A percentile compares a stretch with the other conserved stretches of the same genome.
Evolutionary conservation across 371 early-diverging fungal species (phyloP).

Genomic region (Mucor velutinosus): DNA sequence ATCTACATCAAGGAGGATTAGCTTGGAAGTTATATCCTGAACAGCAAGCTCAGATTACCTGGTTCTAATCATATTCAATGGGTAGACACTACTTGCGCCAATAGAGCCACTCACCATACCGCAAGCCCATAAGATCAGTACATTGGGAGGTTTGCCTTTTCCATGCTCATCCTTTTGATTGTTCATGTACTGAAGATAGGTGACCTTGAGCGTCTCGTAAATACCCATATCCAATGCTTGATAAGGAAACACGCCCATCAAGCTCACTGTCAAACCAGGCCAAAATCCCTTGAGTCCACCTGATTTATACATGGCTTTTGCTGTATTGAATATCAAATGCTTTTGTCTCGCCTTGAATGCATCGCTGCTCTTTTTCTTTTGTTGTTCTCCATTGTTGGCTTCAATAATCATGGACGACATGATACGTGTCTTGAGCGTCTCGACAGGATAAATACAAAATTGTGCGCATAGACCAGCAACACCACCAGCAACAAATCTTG

Average conservation of each 20-base stretch:
- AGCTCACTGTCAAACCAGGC: conserved; percentile 67
- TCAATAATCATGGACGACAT: conserved; percentile 55
- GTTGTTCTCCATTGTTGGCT: not conserved
- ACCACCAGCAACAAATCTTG: conserved; percentile 79
- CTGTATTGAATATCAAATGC: conserved; percentile 45
- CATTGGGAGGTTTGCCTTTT: conserved; percentile 42
- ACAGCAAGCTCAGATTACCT: conserved; percentile 50
- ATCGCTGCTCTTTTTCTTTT: not conserved
- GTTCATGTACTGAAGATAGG: conserved; percentile 62
- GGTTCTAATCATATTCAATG: conserved; percentile 76
- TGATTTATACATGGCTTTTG: conserved; percentile 59
- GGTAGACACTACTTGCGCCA: conserved; percentile 80
- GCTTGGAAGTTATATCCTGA: not conserved
- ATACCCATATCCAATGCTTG: conserved; percentile 79
- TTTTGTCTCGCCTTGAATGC: conserved; percentile 15
- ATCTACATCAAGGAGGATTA: conserved; percentile 38
- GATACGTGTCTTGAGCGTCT: conserved; percentile 77
- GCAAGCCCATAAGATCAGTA: conserved; percentile 65
- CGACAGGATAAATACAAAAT: conserved; percentile 81
- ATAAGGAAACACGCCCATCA: conserved; percentile 83
- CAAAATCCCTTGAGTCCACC: conserved; percentile 73
- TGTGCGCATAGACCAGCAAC: conserved; percentile 80
- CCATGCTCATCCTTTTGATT: conserved; percentile 34
- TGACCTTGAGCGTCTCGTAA: conserved; percentile 76
- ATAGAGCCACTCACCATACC: conserved; percentile 77